These are phyloP conservation scores for Plasmodium inui DNA, from an alignment of 169 alveolate species.

Conservation along the genomic window DNA sequence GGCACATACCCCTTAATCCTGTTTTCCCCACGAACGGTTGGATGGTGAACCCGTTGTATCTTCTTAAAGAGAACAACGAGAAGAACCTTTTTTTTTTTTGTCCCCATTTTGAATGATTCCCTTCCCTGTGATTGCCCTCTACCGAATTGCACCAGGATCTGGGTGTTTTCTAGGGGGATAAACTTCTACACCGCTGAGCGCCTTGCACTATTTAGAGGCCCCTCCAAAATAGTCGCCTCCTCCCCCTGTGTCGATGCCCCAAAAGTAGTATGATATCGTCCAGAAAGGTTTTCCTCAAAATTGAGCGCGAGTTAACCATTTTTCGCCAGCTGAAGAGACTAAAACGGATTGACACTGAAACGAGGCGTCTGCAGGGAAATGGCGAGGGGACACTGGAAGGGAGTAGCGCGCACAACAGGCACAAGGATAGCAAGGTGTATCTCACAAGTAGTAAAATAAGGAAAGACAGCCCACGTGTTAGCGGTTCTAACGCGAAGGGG, in stretches of 20 bases:
- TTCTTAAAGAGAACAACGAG: neutral
- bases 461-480: neutral
- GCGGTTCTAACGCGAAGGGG: neutral
- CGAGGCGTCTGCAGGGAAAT: neutral
- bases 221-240: neutral
- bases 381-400: neutral
- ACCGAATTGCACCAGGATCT: neutral
- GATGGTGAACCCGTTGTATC: neutral
- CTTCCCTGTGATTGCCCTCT: neutral
- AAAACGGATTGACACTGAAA: slow-evolving; percentile 3
- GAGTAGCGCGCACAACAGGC: neutral
- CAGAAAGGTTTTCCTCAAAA: neutral
- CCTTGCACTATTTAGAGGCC: neutral
- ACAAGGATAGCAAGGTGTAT: neutral
- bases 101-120: neutral
- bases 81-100: neutral
- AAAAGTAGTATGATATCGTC: slow-evolving; percentile 11
- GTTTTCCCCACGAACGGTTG: neutral
- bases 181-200: neutral
- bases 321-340: slow-evolving; percentile 18
- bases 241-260: neutral
- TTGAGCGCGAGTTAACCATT: neutral
- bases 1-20: neutral
- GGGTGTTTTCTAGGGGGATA: neutral
- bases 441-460: slow-evolving; percentile 4